Conservation (phyloP, 371 early-diverging fungal species). For the Nematocida homosporus region DNA sequence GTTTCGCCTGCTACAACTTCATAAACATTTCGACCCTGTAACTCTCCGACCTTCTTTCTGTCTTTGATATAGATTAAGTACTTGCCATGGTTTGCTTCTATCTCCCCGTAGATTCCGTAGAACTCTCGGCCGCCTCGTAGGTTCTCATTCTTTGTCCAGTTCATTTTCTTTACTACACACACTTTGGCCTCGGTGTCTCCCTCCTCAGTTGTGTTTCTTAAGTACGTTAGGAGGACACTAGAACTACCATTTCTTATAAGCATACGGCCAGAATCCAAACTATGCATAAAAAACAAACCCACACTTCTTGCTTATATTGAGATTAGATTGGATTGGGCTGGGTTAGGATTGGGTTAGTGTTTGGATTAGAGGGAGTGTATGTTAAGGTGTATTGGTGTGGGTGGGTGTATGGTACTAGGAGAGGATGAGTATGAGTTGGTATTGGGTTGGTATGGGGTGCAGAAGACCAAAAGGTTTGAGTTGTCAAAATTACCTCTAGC, state of each 20-base stretch:
- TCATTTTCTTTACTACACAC: slow-evolving; percentile 10
- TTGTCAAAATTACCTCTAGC: too few species aligned
- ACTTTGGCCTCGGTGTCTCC: neutral
- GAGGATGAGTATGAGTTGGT: too few species aligned
- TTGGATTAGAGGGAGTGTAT: too few species aligned
- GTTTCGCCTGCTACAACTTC: slow-evolving; percentile 55
- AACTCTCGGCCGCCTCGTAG: slow-evolving; percentile 6
- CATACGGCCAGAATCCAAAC: neutral
- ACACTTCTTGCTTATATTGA: too few species aligned
- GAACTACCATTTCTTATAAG: slow-evolving; percentile 7
- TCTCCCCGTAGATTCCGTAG: slow-evolving; percentile 46
- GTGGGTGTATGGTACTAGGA: too few species aligned
- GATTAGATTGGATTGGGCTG: too few species aligned
- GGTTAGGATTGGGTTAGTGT: too few species aligned
- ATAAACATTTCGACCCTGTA: slow-evolving; percentile 56
- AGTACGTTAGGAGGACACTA: slow-evolving; percentile 11
- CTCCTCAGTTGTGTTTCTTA: neutral
- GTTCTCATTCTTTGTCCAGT: neutral
- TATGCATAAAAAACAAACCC: slow-evolving; percentile 18
- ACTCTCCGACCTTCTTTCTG: slow-evolving; percentile 28
- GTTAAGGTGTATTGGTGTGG: too few species aligned
- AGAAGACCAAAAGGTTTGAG: too few species aligned
- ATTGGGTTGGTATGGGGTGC: too few species aligned
- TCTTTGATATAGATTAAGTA: slow-evolving; percentile 60
- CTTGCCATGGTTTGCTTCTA: slow-evolving; percentile 43